A percentile compares a stretch with the other conserved stretches of the same genome.
phyloP scores from a whole-genome alignment of 179 eudicot genomes.

The Camellia oleifera region DNA sequence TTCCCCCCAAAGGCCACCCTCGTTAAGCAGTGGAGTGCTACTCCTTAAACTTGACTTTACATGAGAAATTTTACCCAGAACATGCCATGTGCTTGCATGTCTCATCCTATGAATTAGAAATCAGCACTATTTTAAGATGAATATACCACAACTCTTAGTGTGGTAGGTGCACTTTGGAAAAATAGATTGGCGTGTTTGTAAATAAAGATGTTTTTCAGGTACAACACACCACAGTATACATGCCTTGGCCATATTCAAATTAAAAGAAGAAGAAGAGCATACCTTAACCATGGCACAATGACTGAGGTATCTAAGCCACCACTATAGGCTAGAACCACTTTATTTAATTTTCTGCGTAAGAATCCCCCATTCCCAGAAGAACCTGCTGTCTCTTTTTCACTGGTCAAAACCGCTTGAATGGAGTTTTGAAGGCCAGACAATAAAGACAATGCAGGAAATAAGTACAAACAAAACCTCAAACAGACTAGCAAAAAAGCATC shows the following conservation, averaged over 20 bases:
- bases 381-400: conserved; percentile 47
- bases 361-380: conserved; percentile 37
- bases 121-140: neutral
- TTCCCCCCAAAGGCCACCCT: neutral
- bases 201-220: neutral
- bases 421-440: conserved; percentile 21
- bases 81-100: neutral
- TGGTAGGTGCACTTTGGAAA: neutral
- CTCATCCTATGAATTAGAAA: neutral
- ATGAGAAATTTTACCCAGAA: neutral
- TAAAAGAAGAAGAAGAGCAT: neutral
- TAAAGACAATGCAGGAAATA: neutral
- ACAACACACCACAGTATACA: neutral
- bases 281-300: conserved; percentile 99
- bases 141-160: neutral
- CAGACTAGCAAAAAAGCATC: neutral
- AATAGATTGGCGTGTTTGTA: neutral
- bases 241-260: conserved; percentile 52
- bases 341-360: conserved; percentile 70
- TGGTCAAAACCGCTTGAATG: conserved; percentile 54
- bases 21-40: neutral
- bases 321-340: conserved; percentile 94
- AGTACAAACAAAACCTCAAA: neutral
- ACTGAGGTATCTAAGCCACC: conserved; percentile 99
- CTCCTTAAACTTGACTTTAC: neutral